Evolutionary conservation across 306 rosid genomes (phyloP).

Genomic region (Quercus bicolor): DNA sequence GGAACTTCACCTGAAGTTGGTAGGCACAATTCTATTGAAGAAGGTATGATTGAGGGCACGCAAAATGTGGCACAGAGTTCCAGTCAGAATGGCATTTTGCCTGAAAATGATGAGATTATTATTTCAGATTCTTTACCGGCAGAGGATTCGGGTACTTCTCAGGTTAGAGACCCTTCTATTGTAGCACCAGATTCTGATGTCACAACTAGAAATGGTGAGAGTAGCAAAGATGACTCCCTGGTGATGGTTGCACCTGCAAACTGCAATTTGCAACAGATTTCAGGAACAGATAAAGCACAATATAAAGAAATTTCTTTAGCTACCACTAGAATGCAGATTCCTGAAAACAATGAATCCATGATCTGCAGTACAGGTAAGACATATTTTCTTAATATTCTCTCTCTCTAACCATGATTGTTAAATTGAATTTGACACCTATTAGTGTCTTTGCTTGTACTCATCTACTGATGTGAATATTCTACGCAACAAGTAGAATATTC

Average conservation of each 20-base stretch:
- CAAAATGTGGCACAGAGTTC: conserved; percentile 23
- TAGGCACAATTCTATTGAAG: conserved; percentile 19
- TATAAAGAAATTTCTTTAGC: conserved; percentile 22
- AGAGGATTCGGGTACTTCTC: conserved; percentile 36
- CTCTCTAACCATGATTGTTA: not conserved
- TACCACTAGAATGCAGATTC: conserved; percentile 5
- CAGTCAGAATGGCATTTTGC: conserved; percentile 16
- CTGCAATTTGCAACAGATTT: conserved; percentile 28
- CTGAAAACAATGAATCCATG: conserved; percentile 28
- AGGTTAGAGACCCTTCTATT: conserved; percentile 27
- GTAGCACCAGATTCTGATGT: conserved; percentile 9
- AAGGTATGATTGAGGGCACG: conserved; percentile 21
- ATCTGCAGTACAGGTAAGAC: conserved; percentile 51
- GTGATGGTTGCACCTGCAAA: conserved; percentile 22
- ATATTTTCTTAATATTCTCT: not conserved
- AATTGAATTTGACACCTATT: not conserved
- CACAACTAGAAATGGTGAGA: conserved; percentile 4
- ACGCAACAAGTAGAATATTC: not conserved
- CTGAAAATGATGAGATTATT: conserved; percentile 27
- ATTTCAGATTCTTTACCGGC: conserved; percentile 30
- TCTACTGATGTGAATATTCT: not conserved
- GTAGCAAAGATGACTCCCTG: conserved; percentile 15
- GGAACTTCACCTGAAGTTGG: conserved; percentile 37
- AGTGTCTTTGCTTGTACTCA: conserved; percentile 20
- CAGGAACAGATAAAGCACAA: conserved; percentile 17